Evolutionary conservation across 495 filamentous ascomycete genomes (phyloP).

Genomic region (Alectoria sarmentosa): DNA sequence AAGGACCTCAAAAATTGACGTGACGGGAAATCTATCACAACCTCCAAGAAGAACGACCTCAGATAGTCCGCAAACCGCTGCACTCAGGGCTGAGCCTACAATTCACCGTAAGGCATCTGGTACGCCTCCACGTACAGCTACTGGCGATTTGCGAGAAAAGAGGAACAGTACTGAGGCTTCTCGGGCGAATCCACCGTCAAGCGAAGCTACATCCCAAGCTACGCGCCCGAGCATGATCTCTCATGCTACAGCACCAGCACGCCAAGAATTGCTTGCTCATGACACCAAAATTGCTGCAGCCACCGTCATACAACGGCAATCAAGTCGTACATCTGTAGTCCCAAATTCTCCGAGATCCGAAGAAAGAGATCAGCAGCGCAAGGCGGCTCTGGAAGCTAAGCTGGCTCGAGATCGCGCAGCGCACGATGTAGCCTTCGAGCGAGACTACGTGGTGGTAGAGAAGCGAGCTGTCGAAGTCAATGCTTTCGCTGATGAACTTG

Average conservation of each 20-base stretch:
- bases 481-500: conserved; percentile 91
- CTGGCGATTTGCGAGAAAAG: conserved; percentile 38
- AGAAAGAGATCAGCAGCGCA: conserved; percentile 34
- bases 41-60: conserved; percentile 16
- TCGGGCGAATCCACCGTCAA: conserved; percentile 15
- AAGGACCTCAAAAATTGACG: conserved; percentile 14
- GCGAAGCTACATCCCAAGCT: conserved; percentile 29
- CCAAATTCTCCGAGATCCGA: conserved; percentile 38
- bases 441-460: conserved; percentile 93
- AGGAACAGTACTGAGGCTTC: conserved; percentile 32
- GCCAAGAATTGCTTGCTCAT: conserved; percentile 42
- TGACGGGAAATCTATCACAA: conserved; percentile 14
- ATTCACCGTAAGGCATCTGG: conserved; percentile 32
- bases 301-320: conserved; percentile 43
- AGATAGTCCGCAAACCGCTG: conserved; percentile 16
- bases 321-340: conserved; percentile 43
- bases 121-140: conserved; percentile 33
- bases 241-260: conserved; percentile 55
- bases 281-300: conserved; percentile 25
- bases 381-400: conserved; percentile 32
- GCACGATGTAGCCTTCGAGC: conserved; percentile 81
- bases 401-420: conserved; percentile 69
- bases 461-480: conserved; percentile 94
- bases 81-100: conserved; percentile 27
- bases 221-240: conserved; percentile 39